These are phyloP conservation scores for Yueomyces sp. DNA, from an alignment of 805 yeast genomes.

Conservation along the genomic window DNA sequence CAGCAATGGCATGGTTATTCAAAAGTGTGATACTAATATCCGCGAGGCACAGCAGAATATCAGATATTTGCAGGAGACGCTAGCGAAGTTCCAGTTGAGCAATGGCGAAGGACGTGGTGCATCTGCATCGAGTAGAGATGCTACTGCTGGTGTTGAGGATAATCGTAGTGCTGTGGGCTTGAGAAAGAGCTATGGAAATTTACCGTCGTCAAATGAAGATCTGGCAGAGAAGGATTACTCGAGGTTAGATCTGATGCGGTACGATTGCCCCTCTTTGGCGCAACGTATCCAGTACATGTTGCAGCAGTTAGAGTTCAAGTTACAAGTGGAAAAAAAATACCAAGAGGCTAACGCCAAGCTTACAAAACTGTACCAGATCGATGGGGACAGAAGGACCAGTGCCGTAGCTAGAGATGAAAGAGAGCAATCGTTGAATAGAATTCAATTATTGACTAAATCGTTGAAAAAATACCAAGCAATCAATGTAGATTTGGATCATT, in stretches of 20 bases:
- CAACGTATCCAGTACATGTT: constrained; percentile 92
- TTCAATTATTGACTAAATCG: constrained; percentile 70
- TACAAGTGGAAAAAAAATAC: constrained; percentile 89
- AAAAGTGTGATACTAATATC: constrained; percentile 79
- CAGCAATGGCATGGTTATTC: constrained; percentile 68
- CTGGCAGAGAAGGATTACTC: constrained; percentile 34
- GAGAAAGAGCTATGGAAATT: constrained; percentile 12
- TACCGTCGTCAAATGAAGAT: constrained; percentile 25
- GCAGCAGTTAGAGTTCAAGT: constrained; percentile 85
- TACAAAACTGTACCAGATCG: constrained; percentile 71
- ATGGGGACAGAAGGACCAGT: constrained; percentile 78
- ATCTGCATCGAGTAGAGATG: not conserved
- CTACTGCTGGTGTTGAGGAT: not conserved
- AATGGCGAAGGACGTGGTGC: constrained; percentile 3
- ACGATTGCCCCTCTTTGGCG: constrained; percentile 89
- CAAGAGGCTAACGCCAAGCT: constrained; percentile 86
- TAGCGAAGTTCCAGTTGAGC: constrained; percentile 38
- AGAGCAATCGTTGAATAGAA: constrained; percentile 71
- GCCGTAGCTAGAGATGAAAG: constrained; percentile 85
- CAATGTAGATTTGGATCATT: constrained; percentile 55
- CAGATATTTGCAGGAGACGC: constrained; percentile 70
- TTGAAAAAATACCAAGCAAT: constrained; percentile 81
- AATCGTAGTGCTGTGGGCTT: not conserved
- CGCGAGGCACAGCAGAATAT: constrained; percentile 86
- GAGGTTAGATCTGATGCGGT: constrained; percentile 69